Evolutionary conservation across 163 green algal species (phyloP), one percentile per base, ranked within the genome.

Genomic region (Coccomyxa subellipsoidea): DNA sequence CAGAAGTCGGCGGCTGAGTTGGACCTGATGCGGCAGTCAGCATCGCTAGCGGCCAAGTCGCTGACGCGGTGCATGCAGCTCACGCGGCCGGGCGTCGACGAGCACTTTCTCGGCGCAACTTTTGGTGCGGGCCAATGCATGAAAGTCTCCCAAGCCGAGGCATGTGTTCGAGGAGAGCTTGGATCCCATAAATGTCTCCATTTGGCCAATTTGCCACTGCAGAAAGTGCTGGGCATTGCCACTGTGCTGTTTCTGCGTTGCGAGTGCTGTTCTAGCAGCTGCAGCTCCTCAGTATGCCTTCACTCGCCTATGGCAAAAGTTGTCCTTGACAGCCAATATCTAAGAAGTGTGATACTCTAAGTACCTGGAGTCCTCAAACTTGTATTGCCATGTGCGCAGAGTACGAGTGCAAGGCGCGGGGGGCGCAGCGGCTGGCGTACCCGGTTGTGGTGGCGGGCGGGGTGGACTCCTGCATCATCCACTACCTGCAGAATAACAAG

Each of bases 401-500:
- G 89, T 93, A 92, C 78, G 54, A 83, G 47, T 93, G 90, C 47
- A 92, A 91, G 79, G 27, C 84, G n/a, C 80, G 78, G 9, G 94
- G 94, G 8, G 94, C 94, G 9, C 84, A 91, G 76, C 86, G 91
- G 39, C 89, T 95, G 84, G 89, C 94, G 12, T 98, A 96, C 76
- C 94, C 94, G 0, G 78, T 86, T 25, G 93, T 97, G 4, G 93
- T 94, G 27, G 93, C 87, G n/a, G 87, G 85, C 15, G 94, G 94
- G 9, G 35, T 85, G 0, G 89, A 97, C 66, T 89, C 91, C 0
- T 95, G 90, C 85, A 95, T 89, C 80, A 96, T 96, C 40, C 95
- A 98, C 83, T 97, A 98, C 88, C 85, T 84, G 0, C 85, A 92
- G n/a, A 96, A 96, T 83, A 93, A 98, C 87, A 96, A 97, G 91